Conservation (phyloP, 2,329 filamentous ascomycete species). For the Akanthomyces lecanii region DNA sequence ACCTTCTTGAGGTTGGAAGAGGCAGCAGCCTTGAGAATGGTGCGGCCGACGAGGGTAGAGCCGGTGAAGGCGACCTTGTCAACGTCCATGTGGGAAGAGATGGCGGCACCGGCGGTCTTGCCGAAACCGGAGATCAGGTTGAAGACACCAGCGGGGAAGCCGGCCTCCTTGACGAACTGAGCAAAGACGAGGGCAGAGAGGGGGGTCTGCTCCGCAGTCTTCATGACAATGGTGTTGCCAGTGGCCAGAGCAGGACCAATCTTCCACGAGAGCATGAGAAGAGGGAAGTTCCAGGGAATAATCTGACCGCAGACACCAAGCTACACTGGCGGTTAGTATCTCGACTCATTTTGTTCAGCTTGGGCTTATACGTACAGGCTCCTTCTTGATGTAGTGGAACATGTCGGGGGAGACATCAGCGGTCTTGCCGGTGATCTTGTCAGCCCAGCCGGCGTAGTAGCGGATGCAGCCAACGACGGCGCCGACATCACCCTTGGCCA, state of each 20-base stretch:
- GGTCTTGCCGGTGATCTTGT: conserved; percentile 87
- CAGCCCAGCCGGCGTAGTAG: conserved; percentile 77
- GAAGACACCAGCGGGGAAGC: conserved; percentile 68
- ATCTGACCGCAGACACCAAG: conserved; percentile 74
- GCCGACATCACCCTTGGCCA: conserved; percentile 71
- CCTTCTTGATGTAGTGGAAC: conserved; percentile 75
- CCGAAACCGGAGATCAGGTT: conserved; percentile 73
- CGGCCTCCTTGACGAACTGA: conserved; percentile 64
- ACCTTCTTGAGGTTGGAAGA: conserved; percentile 73
- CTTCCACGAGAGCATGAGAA: conserved; percentile 76
- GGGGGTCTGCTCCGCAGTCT: conserved; percentile 70
- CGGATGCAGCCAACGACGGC: conserved; percentile 67
- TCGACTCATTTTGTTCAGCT: conserved; percentile 33
- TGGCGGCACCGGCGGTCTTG: conserved; percentile 67
- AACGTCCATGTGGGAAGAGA: conserved; percentile 68
- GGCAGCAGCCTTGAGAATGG: conserved; percentile 72
- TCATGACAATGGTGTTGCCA: conserved; percentile 65
- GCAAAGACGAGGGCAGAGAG: conserved; percentile 61
- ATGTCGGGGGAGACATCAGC: conserved; percentile 73
- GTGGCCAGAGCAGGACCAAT: conserved; percentile 64
- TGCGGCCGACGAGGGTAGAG: conserved; percentile 63
- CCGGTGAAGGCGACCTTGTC: conserved; percentile 78
- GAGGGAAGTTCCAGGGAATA: conserved; percentile 79
- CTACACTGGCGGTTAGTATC: background rate
- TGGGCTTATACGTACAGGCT: conserved; percentile 55